Evolutionary conservation across 169 alveolate species (phyloP), one percentile per base, ranked within the genome.

Genomic region (Toxoplasma gondii): DNA sequence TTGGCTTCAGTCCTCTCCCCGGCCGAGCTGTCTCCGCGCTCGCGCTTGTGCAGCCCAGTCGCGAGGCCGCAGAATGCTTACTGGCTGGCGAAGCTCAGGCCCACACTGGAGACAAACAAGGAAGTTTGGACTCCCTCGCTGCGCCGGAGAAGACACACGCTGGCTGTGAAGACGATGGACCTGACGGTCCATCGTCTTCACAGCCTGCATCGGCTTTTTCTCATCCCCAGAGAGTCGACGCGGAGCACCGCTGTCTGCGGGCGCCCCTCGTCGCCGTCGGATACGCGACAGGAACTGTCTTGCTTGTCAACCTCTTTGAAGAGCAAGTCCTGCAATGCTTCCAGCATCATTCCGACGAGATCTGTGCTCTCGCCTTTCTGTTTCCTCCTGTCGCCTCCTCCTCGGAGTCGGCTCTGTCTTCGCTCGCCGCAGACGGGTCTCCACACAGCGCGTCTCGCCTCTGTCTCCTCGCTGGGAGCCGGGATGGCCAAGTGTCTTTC

Each of bases 311-410:
- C 41, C 49, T 90, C 86, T 29, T 29, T 64, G 78, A 67, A 74
- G 88, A 90, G 88, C 88, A 90, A 64, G 78, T 90, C 80, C 69
- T 90, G 29, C 87, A 81, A 12, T 39, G 39, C 34, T 44, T 90
- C 54, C 39, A 88, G 29, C 31, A 67, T 19, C 93, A 90, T 22
- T 4, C 0, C 29, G 93, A 70, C 29, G 38, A 45, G 1, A 44
- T 90, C 38, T 54, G 78, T 29, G 24, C 86, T 22, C 93, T 90
- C 36, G 45, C 58, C 53, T 81, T 81, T n/a, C 41, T 39, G 34
- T 16, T 74, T 64, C 88, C 38, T 36, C 88, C 58, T 64, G n/a
- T 38, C 39, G 43, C 93, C 58, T 29, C 49, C 24, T 4, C 81
- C 53, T 39, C 81, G 43, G 39, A 45, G 36, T 9, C 67, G 67